These are phyloP conservation scores for Aspergillus sclerotiicarbonarius DNA, from an alignment of 495 filamentous ascomycete species.

Conservation along the genomic window DNA sequence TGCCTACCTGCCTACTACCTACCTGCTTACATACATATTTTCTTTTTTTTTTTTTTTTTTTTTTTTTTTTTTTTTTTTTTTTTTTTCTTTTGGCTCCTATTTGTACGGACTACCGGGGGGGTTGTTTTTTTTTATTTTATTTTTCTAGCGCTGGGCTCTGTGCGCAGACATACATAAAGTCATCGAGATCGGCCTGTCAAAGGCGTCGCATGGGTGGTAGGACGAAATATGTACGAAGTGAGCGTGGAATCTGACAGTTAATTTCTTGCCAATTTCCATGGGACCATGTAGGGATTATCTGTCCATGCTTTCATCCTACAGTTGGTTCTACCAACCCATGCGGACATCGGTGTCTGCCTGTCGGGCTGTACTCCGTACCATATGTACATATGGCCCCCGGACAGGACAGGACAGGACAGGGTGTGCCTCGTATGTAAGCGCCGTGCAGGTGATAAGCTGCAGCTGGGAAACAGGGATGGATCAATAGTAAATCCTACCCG, in stretches of 20 bases:
- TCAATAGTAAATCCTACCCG: background rate
- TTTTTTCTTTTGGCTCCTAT: background rate
- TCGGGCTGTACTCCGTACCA: background rate
- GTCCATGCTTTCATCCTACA: no score
- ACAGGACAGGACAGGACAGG: background rate
- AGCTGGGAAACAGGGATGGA: background rate
- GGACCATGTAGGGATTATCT: background rate
- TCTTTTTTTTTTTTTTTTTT: constrained; percentile 1
- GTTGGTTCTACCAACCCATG: background rate
- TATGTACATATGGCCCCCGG: background rate
- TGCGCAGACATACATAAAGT: background rate
- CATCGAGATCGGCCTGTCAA: constrained; percentile 1
- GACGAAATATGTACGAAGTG: background rate
- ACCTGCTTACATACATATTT: no score
- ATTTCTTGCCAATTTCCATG: no score
- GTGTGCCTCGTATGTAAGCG: background rate
- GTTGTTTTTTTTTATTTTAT: background rate
- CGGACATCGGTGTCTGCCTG: background rate
- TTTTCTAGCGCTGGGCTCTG: background rate
- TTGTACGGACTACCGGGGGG: no score
- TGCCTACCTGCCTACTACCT: background rate
- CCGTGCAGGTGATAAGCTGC: constrained; percentile 1
- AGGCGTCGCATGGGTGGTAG: background rate
- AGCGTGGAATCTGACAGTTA: background rate
- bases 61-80: constrained; percentile 4